A percentile compares a stretch with the other conserved stretches of the same genome.
Evolutionary conservation across 768 basidiomycete species (phyloP).

Genomic region (Leccinellum albellum): DNA sequence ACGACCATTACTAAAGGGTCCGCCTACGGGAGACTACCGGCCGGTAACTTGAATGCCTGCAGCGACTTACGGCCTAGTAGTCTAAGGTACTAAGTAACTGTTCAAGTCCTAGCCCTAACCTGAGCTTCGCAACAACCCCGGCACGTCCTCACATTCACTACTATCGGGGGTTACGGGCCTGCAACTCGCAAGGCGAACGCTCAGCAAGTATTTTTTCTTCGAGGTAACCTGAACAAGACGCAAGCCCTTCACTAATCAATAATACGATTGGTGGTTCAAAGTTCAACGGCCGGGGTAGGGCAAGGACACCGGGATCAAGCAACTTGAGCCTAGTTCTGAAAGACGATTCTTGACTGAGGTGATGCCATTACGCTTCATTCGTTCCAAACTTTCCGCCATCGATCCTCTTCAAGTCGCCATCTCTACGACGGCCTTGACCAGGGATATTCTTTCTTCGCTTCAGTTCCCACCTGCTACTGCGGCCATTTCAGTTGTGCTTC

Average conservation of each 20-base stretch:
- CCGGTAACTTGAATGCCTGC: no score
- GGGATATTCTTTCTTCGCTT: constrained; percentile 31
- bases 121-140: no score
- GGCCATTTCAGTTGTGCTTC: constrained; percentile 37
- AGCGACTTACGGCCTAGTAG: no score
- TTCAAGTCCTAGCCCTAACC: no score
- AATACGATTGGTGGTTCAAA: neutral
- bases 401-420: constrained; percentile 31
- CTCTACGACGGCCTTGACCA: constrained; percentile 27
- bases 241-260: neutral
- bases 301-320: neutral
- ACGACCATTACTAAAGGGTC: no score
- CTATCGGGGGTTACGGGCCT: neutral
- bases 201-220: no score
- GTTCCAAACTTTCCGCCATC: constrained; percentile 23
- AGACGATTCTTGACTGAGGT: no score
- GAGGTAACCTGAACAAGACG: neutral
- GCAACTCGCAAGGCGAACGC: neutral
- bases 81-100: no score
- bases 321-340: neutral
- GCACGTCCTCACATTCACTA: neutral
- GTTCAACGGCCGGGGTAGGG: neutral
- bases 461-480: constrained; percentile 44
- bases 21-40: no score
- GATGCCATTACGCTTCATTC: constrained; percentile 31